Evolutionary conservation across 1,284 basidiomycete species (phyloP), one percentile per base, ranked within the genome.

Genomic region (Cryptococcus sp.): DNA sequence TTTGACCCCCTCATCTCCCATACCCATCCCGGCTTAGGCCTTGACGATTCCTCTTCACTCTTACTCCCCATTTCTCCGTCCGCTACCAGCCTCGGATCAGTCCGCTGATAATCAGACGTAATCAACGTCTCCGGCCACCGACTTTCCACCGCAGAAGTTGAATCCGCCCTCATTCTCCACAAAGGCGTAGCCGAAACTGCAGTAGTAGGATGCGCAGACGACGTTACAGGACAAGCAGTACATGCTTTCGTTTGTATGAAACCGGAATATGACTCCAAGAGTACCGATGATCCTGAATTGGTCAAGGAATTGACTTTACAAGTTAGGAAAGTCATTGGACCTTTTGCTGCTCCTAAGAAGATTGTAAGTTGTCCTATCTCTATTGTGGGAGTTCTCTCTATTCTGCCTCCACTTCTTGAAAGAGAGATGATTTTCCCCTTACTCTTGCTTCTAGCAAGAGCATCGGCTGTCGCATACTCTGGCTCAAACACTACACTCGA

Each of bases 131-230:
- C 94, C 36, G 96, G 94, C 2, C 94, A 98, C 76, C 87, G 96
- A 70, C 80, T 98, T 50, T 94, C 90, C 39, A 98, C 94, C 0
- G 93, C 94, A 53, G 94, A 98, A 78, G 94, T 98, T 62, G 94
- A 98, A 79, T 91, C 88, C 4, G 93, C 93, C 2, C 81, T 98
- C 48, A 94, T 97, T 74, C 77, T 88, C 64, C 93, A 98, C 80
- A 83, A 84, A 56, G 94, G 93, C 60, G 91, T 98, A 36, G 91
- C 92, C 4, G 94, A 98, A 81, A 91, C 93, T 1, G 93, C 92
- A 45, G 91, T 94, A 23, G 89, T 96, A 56, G 92, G 91, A 23
- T 86, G 85, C 3, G 80, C 85, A 16, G 91, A 94, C 70, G 91
- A 94, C 67, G 77, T 94, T 57, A 92, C 91, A 0, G 76, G 75